Conservation (phyloP, 1,139 yeast species). For the Suhomyces choctaworum region DNA sequence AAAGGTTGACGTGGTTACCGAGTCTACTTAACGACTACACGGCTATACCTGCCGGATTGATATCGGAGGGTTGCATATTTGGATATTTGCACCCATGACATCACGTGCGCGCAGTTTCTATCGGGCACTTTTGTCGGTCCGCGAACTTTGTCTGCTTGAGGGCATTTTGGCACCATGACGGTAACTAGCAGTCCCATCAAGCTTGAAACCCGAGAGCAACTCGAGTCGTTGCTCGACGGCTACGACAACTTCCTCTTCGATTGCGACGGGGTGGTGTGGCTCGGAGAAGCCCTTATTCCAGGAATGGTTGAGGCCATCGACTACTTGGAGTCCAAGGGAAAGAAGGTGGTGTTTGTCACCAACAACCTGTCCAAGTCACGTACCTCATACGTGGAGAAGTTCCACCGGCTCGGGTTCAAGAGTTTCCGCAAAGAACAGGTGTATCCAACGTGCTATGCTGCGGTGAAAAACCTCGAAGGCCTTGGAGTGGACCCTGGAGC, state of each 20-base stretch:
- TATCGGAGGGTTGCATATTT: slow-evolving; percentile 4
- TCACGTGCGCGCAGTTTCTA: too few relatives aligned
- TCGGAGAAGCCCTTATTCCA: slow-evolving; percentile 74
- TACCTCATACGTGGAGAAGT: slow-evolving; percentile 33
- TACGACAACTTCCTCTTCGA: slow-evolving; percentile 87
- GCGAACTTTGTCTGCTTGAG: too few relatives aligned
- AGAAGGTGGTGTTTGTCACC: slow-evolving; percentile 39
- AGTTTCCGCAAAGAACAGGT: slow-evolving; percentile 30
- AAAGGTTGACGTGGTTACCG: too few relatives aligned
- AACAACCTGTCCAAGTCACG: slow-evolving; percentile 44
- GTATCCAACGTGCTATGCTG: slow-evolving; percentile 45
- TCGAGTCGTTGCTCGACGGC: slow-evolving; percentile 53
- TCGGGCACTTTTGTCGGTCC: too few relatives aligned
- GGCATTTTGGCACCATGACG: slow-evolving; percentile 3
- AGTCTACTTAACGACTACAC: too few relatives aligned
- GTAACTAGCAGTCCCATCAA: slow-evolving; percentile 4
- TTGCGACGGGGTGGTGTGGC: slow-evolving; percentile 94
- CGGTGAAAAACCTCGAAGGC: slow-evolving; percentile 24
- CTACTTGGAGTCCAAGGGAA: slow-evolving; percentile 43
- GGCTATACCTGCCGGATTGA: slow-evolving; percentile 7
- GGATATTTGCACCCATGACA: slow-evolving; percentile 10
- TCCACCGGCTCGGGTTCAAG: slow-evolving; percentile 33
- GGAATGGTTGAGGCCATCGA: slow-evolving; percentile 67
- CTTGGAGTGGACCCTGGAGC: slow-evolving; percentile 27
- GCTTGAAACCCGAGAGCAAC: slow-evolving; percentile 20